These are phyloP conservation scores for Periconia sp. DNA, from an alignment of 2,329 filamentous ascomycete genomes.

Conservation along the genomic window DNA sequence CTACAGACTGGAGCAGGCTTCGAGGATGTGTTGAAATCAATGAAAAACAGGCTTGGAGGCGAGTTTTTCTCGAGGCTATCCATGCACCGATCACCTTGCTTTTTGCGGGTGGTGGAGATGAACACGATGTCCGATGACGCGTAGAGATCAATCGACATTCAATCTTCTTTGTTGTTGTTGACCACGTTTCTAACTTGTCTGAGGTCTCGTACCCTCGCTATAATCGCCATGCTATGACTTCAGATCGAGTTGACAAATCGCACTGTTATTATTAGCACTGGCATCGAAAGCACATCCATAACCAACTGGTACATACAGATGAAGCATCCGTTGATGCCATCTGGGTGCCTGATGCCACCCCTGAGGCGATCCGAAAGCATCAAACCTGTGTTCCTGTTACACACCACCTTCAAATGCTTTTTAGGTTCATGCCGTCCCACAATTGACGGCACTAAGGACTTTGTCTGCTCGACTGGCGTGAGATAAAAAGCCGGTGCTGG, in stretches of 20 bases:
- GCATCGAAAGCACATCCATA: background rate
- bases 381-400: background rate
- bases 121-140: background rate
- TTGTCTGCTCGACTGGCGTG: too few species aligned
- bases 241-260: background rate
- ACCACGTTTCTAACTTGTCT: background rate
- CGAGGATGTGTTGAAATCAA: too few species aligned
- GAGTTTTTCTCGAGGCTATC: too few species aligned
- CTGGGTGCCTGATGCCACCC: background rate
- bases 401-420: background rate
- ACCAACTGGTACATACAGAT: too few species aligned
- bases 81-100: too few species aligned
- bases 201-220: background rate
- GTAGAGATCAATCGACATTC: background rate
- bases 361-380: background rate
- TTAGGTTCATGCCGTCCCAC: background rate
- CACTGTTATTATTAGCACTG: background rate
- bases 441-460: background rate
- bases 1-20: too few species aligned
- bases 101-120: too few species aligned
- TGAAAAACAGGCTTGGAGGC: too few species aligned
- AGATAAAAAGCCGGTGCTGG: background rate
- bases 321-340: too few species aligned
- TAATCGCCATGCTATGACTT: background rate
- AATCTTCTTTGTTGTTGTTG: background rate